These are phyloP conservation scores for Moesziomyces sp. DNA, from an alignment of 1,284 basidiomycete species.

Conservation along the genomic window DNA sequence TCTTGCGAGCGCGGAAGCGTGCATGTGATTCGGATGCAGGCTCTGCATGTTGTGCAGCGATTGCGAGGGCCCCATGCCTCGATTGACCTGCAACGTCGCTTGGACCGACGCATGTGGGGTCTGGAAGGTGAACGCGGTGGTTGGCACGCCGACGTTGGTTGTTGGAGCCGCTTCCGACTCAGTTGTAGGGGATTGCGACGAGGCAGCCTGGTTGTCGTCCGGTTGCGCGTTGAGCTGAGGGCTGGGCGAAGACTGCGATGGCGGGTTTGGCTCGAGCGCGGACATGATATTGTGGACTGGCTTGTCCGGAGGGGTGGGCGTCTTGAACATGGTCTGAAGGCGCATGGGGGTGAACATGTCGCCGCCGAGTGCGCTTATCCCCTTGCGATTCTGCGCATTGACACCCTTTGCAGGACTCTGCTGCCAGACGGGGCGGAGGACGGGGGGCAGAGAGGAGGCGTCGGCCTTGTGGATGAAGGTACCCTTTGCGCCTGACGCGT, in stretches of 20 bases:
- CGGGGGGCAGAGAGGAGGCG: constrained; percentile 57
- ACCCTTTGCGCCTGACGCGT: constrained; percentile 33
- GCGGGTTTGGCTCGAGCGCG: constrained; percentile 12
- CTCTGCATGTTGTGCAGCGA: constrained; percentile 45
- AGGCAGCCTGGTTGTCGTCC: background rate
- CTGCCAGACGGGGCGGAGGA: constrained; percentile 61
- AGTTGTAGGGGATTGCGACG: background rate
- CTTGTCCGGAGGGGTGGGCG: constrained; percentile 49
- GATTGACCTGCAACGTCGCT: constrained; percentile 8
- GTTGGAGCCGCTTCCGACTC: background rate
- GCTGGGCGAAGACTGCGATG: constrained; percentile 6
- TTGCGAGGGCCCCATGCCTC: constrained; percentile 31
- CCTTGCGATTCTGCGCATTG: constrained; percentile 22
- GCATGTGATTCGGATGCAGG: constrained; percentile 18
- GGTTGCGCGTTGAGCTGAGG: background rate
- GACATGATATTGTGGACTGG: constrained; percentile 27
- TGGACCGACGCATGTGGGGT: constrained; percentile 12
- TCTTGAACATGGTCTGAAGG: constrained; percentile 63
- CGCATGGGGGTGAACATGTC: constrained; percentile 65
- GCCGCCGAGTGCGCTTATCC: constrained; percentile 49
- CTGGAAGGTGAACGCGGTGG: constrained; percentile 35
- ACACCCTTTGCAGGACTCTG: constrained; percentile 47
- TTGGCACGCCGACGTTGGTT: constrained; percentile 11
- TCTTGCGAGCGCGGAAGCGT: constrained; percentile 23
- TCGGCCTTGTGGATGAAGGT: constrained; percentile 63